Conservation (phyloP, 495 filamentous ascomycete genomes). For the Aspergillus coremiiformis region DNA sequence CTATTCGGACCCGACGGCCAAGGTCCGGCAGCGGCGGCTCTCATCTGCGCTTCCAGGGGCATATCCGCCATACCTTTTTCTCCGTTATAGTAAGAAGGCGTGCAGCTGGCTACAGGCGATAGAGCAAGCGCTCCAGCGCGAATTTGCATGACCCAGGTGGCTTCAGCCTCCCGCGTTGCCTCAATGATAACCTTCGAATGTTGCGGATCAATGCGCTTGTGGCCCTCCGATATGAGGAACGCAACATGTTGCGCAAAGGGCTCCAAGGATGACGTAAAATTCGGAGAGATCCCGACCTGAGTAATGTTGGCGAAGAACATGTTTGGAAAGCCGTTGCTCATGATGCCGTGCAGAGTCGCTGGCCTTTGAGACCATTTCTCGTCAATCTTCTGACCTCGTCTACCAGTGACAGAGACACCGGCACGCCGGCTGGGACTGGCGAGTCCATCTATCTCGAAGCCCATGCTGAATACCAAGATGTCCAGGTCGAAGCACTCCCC, state of each 20-base stretch:
- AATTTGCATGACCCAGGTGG: slow-evolving; percentile 41
- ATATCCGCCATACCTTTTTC: slow-evolving; percentile 29
- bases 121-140: slow-evolving; percentile 31
- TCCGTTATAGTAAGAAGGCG: slow-evolving; percentile 48
- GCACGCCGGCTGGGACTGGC: background rate
- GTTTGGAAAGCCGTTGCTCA: slow-evolving; percentile 44
- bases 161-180: slow-evolving; percentile 33
- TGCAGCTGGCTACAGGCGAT: slow-evolving; percentile 40
- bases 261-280: slow-evolving; percentile 38
- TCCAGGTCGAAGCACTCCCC: slow-evolving; percentile 31
- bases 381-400: slow-evolving; percentile 29
- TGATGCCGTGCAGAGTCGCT: slow-evolving; percentile 15
- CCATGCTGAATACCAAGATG: slow-evolving; percentile 30
- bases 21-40: background rate
- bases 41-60: background rate
- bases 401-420: background rate
- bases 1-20: slow-evolving; percentile 17
- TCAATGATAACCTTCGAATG: slow-evolving; percentile 26
- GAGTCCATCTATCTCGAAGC: slow-evolving; percentile 33
- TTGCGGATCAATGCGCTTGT: slow-evolving; percentile 14
- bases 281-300: slow-evolving; percentile 32
- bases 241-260: slow-evolving; percentile 31
- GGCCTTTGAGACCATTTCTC: slow-evolving; percentile 34
- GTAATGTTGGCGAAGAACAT: slow-evolving; percentile 38
- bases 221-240: slow-evolving; percentile 39